Evolutionary conservation across 2,329 filamentous ascomycete genomes (phyloP).

Genomic region (Colletotrichum falcatum): DNA sequence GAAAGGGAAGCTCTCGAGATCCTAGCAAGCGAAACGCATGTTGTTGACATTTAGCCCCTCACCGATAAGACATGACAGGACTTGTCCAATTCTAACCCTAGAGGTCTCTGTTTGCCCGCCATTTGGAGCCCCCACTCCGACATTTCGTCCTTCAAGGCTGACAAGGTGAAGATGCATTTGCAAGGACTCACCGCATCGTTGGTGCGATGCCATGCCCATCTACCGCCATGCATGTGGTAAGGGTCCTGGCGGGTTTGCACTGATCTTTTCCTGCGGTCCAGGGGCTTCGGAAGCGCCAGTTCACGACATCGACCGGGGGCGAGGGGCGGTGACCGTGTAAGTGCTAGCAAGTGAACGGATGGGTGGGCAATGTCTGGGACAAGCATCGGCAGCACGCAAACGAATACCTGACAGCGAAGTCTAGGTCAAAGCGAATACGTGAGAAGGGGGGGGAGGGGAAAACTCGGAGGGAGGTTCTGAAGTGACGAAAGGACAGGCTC

Average conservation of each 20-base stretch:
- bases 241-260: background rate
- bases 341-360: slow-evolving; percentile 12
- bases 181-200: slow-evolving; percentile 39
- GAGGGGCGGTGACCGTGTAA: slow-evolving; percentile 29
- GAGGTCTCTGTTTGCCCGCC: slow-evolving; percentile 10
- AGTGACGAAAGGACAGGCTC: background rate
- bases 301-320: slow-evolving; percentile 7
- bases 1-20: background rate
- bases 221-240: slow-evolving; percentile 7
- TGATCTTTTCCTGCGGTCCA: slow-evolving; percentile 1
- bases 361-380: slow-evolving; percentile 8
- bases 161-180: slow-evolving; percentile 18
- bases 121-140: slow-evolving; percentile 23
- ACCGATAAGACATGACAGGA: slow-evolving; percentile 11
- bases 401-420: background rate
- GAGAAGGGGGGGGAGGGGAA: background rate
- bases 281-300: slow-evolving; percentile 7
- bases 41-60: background rate
- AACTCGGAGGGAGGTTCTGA: background rate
- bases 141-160: slow-evolving; percentile 17
- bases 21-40: slow-evolving; percentile 2
- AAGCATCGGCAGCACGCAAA: slow-evolving; percentile 8
- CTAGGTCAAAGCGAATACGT: background rate
- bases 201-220: slow-evolving; percentile 26
- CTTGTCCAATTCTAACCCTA: slow-evolving; percentile 5